Base-by-base conservation (phyloP, 2,329 filamentous ascomycete genomes). In the Botrytis fabae region DNA sequence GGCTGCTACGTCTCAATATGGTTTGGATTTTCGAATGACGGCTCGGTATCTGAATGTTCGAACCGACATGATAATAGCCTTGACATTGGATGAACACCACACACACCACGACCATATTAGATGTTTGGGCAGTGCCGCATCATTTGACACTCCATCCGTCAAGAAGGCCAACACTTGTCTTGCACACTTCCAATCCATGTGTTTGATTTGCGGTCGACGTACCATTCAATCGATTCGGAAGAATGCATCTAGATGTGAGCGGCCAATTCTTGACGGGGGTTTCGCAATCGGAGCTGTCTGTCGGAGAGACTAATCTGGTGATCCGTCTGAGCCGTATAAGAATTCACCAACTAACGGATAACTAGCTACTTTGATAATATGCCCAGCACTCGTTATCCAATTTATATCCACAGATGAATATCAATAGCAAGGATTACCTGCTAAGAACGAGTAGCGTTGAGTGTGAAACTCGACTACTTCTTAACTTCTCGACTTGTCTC, bases 301-400 rank as follows among this genome's bases (percentile, higher is more conserved):
- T 54, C 48, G 48, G 48, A 54, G 48, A 54, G 48, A 54, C 48
- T 16, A 54, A 54, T 54, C 48, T 54, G 25, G 48, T 16, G 48
- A n/a, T 54, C 25, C 48, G 25, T 54, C n/a, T 9, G 25, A 54
- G 25, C 16, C 48, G 25, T 54, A n/a, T n/a, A 54, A 54, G 25
- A 54, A 54, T 25, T n/a, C 25, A 16, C 14, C 48, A 54, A 25
- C 48, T n/a, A n/a, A n/a, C 48, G 48, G 12, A n/a, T 16, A n/a
- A 54, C 48, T 54, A 54, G 48, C 48, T 54, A 54, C 48, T 54
- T 54, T 54, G n/a, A 54, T 54, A 54, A 54, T 54, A n/a, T 54
- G 16, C 25, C 48, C n/a, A 54, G 48, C 16, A n/a, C 48, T 54
- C 48, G 14, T n/a, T 54, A n/a, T 54, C 25, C 48, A 16, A 54